Conservation (phyloP, 192 early-diverging fungal genomes). For the Gonapodya prolifera region DNA sequence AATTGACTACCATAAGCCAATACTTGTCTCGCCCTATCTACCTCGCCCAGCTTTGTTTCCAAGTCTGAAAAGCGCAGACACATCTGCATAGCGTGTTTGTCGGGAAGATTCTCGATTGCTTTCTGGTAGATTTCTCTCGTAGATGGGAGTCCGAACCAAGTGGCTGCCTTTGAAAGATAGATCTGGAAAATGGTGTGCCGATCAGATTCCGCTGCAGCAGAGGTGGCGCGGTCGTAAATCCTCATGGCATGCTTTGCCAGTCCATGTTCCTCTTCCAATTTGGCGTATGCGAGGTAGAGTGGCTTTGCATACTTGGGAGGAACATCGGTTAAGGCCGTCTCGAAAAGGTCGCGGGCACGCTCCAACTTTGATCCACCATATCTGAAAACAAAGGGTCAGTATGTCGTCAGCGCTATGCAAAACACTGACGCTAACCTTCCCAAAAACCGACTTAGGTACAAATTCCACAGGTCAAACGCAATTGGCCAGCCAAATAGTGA, state of each 20-base stretch:
- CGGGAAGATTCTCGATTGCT: constrained; percentile 78
- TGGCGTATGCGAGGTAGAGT: constrained; percentile 80
- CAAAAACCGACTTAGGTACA: constrained; percentile 81
- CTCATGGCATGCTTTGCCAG: constrained; percentile 82
- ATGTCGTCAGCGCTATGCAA: not conserved
- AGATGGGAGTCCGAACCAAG: constrained; percentile 72
- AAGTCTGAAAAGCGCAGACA: constrained; percentile 70
- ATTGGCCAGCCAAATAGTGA: constrained; percentile 92
- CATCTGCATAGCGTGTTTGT: constrained; percentile 63
- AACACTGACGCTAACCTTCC: constrained; percentile 39
- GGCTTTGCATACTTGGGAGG: constrained; percentile 76
- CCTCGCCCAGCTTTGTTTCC: constrained; percentile 83
- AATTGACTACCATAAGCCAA: constrained; percentile 78
- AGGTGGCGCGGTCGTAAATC: constrained; percentile 85
- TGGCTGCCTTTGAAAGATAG: constrained; percentile 79
- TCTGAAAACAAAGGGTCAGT: constrained; percentile 1
- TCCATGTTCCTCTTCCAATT: constrained; percentile 85
- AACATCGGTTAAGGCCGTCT: constrained; percentile 78
- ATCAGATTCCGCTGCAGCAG: constrained; percentile 59
- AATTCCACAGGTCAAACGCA: constrained; percentile 94
- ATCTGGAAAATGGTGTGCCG: constrained; percentile 70
- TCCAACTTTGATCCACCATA: constrained; percentile 72
- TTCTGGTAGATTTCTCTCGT: constrained; percentile 85
- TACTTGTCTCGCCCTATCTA: constrained; percentile 86
- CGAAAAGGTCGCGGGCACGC: constrained; percentile 86